Percentiles rank a stretch among this genome's conserved stretches.
phyloP scores from a whole-genome alignment of 1,284 basidiomycete species.

The Trichosporon inkin region DNA sequence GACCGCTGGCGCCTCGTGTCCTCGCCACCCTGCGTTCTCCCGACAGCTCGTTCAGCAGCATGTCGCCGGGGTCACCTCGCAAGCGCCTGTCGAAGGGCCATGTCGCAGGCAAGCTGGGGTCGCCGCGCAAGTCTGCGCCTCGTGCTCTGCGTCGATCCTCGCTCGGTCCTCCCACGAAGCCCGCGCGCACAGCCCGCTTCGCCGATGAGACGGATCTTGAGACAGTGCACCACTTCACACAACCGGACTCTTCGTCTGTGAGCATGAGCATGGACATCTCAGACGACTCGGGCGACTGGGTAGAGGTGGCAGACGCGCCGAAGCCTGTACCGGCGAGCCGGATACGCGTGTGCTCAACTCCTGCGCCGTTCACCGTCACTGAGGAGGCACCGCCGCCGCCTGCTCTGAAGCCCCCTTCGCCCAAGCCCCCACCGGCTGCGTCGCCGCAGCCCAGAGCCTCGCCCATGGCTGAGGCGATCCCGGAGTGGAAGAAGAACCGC shows the following conservation, averaged over 20 bases:
- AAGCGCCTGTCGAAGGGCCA: slow-evolving; percentile 18
- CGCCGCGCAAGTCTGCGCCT: slow-evolving; percentile 8
- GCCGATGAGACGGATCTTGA: slow-evolving; percentile 17
- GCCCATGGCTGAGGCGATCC: slow-evolving; percentile 11
- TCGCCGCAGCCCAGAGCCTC: neutral
- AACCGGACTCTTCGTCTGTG: slow-evolving; percentile 5
- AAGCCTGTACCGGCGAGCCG: slow-evolving; percentile 6
- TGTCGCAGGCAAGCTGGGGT: slow-evolving; percentile 8
- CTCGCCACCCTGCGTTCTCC: neutral
- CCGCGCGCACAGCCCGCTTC: slow-evolving; percentile 10
- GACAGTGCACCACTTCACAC: slow-evolving; percentile 10
- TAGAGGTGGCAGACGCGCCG: slow-evolving; percentile 13
- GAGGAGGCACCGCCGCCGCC: neutral
- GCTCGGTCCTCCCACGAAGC: neutral
- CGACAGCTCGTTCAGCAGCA: slow-evolving; percentile 39
- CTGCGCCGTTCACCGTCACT: slow-evolving; percentile 8
- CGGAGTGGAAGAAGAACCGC: slow-evolving; percentile 29
- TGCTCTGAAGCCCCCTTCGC: neutral
- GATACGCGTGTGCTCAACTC: slow-evolving; percentile 3
- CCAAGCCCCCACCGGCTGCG: neutral
- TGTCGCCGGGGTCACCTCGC: slow-evolving; percentile 31
- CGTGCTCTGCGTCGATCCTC: neutral
- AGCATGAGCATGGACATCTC: neutral
- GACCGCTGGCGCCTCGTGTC: neutral
- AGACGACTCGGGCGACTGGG: slow-evolving; percentile 19